Evolutionary conservation across 2,329 filamentous ascomycete species (phyloP), one percentile per base, ranked within the genome.

Genomic region (Fusarium palustre): DNA sequence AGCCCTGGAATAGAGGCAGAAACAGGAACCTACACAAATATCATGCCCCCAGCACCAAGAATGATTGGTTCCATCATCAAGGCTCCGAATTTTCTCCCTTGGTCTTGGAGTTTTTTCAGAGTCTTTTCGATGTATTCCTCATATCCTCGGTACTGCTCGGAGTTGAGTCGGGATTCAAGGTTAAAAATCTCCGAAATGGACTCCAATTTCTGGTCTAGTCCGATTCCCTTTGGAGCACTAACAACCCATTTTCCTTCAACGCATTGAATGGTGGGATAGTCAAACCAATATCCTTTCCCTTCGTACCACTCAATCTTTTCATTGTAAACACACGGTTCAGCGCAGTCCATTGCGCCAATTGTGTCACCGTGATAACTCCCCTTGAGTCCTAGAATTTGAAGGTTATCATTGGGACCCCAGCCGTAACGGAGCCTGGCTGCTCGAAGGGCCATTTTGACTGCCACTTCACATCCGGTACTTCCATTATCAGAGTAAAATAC

Each of bases 321-420:
- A 73, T 97, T 97, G 77, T 86, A 97, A 0, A 87, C 87, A 34
- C 87, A 90, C 0, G 93, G 92, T 75, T 96, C 92, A 0, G 91
- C 89, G 55, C 89, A 92, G 76, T 96, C 92, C 93, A 97, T 96
- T 0, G 92, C 92, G 0, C 93, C 93, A 47, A 97, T 94, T 0
- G 93, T 97, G 74, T 97, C 93, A 3, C 93, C 93, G 72, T 97
- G 93, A 73, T 97, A 97, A 69, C 91, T 92, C 0, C 92, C 92
- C 75, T 90, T 92, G 12, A 97, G 81, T 0, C 93, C 93, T 5
- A 97, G 76, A 4, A 96, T 87, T 5, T 87, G 87, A 13, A 94
- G 82, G 49, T 88, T 85, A 3, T 85, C 81, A 16, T 81, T 82
- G 0, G 85, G 81, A 39, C 84, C 81, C 90, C 90, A 93, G 12